phyloP scores from a whole-genome alignment of 768 basidiomycete species.

The Panellus pusillus region DNA sequence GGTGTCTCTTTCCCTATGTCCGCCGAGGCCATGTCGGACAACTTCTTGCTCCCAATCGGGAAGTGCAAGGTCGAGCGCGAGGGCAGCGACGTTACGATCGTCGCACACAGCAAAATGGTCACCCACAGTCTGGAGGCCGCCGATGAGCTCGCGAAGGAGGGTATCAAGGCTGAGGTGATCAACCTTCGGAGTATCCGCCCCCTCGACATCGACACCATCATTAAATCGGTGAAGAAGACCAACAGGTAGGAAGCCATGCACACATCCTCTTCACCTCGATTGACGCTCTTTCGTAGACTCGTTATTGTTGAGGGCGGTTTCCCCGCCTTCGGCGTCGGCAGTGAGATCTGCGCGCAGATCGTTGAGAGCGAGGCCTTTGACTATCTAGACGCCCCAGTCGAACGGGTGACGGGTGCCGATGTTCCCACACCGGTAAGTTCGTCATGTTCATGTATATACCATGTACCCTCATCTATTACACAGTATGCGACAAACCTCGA shows the following conservation, averaged over 20 bases:
- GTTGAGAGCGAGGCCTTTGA: constrained; percentile 97
- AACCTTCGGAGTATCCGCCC: constrained; percentile 96
- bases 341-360: constrained; percentile 97
- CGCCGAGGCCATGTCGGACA: constrained; percentile 89
- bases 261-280: not conserved
- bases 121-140: constrained; percentile 94
- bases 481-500: constrained; percentile 93
- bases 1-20: constrained; percentile 98
- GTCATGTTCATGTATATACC: constrained; percentile 2
- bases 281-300: constrained; percentile 50
- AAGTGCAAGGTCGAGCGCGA: constrained; percentile 95
- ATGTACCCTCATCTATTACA: not conserved
- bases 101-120: constrained; percentile 99
- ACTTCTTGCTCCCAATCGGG: constrained; percentile 94
- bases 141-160: constrained; percentile 90
- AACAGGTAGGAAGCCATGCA: constrained; percentile 61
- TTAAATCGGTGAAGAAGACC: constrained; percentile 97
- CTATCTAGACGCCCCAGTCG: constrained; percentile 97
- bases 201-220: constrained; percentile 97
- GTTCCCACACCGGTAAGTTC: constrained; percentile 89
- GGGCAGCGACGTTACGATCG: constrained; percentile 92
- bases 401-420: constrained; percentile 96
- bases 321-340: constrained; percentile 97
- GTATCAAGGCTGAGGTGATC: constrained; percentile 96
- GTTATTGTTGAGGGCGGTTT: constrained; percentile 97